Evolutionary conservation across 495 filamentous ascomycete species (phyloP), one percentile per base, ranked within the genome.

Genomic region (Annulohypoxylon maeteangense): DNA sequence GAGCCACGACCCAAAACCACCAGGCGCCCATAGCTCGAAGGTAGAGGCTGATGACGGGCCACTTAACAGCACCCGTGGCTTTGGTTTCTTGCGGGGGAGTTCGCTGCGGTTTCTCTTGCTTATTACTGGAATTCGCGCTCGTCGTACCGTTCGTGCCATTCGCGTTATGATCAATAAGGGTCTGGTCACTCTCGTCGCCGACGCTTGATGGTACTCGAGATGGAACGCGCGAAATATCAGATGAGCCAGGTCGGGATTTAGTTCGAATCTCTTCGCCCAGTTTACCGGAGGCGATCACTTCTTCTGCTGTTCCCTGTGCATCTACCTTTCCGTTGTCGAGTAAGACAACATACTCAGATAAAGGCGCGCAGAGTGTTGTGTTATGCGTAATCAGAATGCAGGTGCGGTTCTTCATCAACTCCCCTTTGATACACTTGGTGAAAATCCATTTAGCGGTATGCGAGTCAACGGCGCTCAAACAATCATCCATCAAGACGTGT

Each of bases 371-470:
- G 20, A 99, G 85, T 4, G 91, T 87, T 38, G 94, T 86, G 73
- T 98, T 99, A 80, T 99, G 95, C 0, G 95, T 97, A n/a, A 99
- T 95, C 48, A 99, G 83, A 25, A 99, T 93, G 78, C 96, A 98
- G 38, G 95, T 98, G 40, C 95, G 87, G 66, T 87, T 84, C 50
- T 87, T 78, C 95, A 99, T 98, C 64, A 99, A 79, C 3, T 93
- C 92, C 6, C 95, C 95, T 68, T 91, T 90, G 67, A 99, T 90
- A 59, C 93, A 94, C 74, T 97, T 90, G 69, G 90, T 91, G 81
- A 98, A 98, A 70, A 99, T 98, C 89, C 97, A 98, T 80, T 97
- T 97, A 8, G 94, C 95, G 0, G 95, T 98, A 74, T 99, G 95
- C 7, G 96, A 97, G 79, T 99, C 95, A n/a, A 99, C 95, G 16